Evolutionary conservation across 2,329 filamentous ascomycete species (phyloP).

Genomic region (Fusarium cyanostomum): DNA sequence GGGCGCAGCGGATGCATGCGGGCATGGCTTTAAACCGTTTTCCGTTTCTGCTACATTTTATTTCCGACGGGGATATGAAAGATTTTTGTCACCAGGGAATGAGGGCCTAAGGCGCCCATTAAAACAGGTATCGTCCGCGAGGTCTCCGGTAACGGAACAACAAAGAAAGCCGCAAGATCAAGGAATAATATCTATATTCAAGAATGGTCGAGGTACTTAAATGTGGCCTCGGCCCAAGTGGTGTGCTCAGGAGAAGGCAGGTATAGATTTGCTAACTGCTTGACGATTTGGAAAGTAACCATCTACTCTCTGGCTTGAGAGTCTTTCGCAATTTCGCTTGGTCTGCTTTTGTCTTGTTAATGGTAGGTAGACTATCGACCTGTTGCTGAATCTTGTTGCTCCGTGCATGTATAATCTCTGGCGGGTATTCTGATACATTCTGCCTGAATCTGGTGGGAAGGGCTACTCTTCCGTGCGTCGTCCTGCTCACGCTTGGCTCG

Average conservation of each 20-base stretch:
- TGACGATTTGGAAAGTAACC: conserved; percentile 14
- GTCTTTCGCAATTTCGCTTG: conserved; percentile 11
- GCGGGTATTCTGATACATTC: background rate
- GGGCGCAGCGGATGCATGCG: no score
- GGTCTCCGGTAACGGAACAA: no score
- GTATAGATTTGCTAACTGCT: conserved; percentile 27
- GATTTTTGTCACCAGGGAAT: no score
- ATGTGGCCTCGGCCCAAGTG: no score
- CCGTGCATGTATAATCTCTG: background rate
- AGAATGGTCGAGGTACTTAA: background rate
- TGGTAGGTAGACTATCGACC: background rate
- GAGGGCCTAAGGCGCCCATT: no score
- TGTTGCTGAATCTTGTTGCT: background rate
- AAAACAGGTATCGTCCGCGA: no score
- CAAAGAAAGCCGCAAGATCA: no score
- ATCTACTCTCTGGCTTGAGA: conserved; percentile 1
- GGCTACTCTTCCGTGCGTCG: background rate
- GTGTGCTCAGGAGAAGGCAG: background rate
- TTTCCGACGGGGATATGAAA: no score
- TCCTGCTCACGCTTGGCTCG: background rate
- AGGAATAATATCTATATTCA: background rate
- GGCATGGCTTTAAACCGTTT: no score
- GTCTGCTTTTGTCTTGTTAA: background rate
- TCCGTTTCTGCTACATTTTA: no score
- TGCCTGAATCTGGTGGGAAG: background rate